Conservation (phyloP, 257 asterid genomes). For the Mentha longifolia region DNA sequence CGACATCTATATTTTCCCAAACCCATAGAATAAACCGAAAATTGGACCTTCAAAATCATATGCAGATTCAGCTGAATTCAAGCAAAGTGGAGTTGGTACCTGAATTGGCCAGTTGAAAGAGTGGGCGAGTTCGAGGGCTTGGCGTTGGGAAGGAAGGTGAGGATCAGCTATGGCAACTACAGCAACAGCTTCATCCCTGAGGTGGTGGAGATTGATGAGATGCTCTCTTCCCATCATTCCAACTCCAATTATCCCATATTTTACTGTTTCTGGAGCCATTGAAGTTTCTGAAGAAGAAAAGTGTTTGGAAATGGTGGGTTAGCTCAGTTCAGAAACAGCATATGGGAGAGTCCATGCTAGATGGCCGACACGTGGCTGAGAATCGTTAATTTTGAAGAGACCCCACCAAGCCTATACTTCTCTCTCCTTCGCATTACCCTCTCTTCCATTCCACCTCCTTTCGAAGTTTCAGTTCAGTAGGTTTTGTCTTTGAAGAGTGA, state of each 20-base stretch:
- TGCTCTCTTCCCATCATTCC: slow-evolving; percentile 99
- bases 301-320: neutral
- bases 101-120: slow-evolving; percentile 64
- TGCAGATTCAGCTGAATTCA: neutral
- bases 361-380: no score
- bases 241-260: slow-evolving; percentile 88
- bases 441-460: no score
- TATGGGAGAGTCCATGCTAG: no score
- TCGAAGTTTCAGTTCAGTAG: no score
- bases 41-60: neutral
- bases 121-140: slow-evolving; percentile 55
- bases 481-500: no score
- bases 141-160: slow-evolving; percentile 74
- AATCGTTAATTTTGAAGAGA: no score
- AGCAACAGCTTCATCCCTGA: slow-evolving; percentile 59
- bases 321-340: neutral
- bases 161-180: slow-evolving; percentile 93
- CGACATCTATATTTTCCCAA: no score
- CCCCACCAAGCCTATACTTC: no score
- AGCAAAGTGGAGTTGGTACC: slow-evolving; percentile 37
- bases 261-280: slow-evolving; percentile 39
- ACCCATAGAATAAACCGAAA: neutral
- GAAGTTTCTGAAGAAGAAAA: neutral
- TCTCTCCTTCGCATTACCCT: no score
- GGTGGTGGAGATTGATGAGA: slow-evolving; percentile 77